Base-by-base conservation (phyloP, 768 basidiomycete genomes). In the Naematelia aurantialba region DNA sequence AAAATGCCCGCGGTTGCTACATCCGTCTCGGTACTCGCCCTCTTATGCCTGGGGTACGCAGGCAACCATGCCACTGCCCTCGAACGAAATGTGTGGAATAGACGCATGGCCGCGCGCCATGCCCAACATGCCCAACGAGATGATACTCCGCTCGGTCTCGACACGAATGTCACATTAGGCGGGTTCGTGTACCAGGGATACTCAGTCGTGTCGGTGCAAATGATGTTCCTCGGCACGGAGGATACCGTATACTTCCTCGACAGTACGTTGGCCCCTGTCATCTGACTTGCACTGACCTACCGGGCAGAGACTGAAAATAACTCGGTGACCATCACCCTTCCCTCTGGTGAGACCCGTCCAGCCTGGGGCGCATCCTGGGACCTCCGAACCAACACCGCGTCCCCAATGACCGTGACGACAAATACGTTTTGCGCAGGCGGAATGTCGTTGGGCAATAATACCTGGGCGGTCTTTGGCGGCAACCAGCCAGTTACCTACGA, bases 1-100 rank as follows among this genome's bases (percentile, higher is more conserved):
- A 17, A 19, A 21, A 21, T 24, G 22, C 49, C 24, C 85, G 92
- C 25, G 87, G 91, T 67, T 96, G 92, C 71, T 79, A 83, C 63
- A 76, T 96, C 51, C 80, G 97, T 53, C 81, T 97, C 29, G 93
- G 97, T 75, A 85, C n/a, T n/a, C n/a, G n/a, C n/a, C n/a, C n/a
- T n/a, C n/a, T n/a, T n/a, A n/a, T n/a, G n/a, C n/a, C n/a, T 88
- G 1, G 93, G 93, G 1, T 94, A 92, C 48, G 92, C 90, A 77
- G 96, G 87, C 77, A 94, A 92, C 2, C 92, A 96, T 74, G 84
- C 92, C 51, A 82, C 94, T 2, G 93, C 94, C n/a, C 80, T 94
- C 52, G 80, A 92, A 68, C n/a, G n/a, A n/a, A n/a, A n/a, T n/a
- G n/a, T n/a, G n/a, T n/a, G n/a, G n/a, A n/a, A n/a, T n/a, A n/a